Conservation (phyloP, 2,329 filamentous ascomycete species). For the Colletotrichum chlorophyti region DNA sequence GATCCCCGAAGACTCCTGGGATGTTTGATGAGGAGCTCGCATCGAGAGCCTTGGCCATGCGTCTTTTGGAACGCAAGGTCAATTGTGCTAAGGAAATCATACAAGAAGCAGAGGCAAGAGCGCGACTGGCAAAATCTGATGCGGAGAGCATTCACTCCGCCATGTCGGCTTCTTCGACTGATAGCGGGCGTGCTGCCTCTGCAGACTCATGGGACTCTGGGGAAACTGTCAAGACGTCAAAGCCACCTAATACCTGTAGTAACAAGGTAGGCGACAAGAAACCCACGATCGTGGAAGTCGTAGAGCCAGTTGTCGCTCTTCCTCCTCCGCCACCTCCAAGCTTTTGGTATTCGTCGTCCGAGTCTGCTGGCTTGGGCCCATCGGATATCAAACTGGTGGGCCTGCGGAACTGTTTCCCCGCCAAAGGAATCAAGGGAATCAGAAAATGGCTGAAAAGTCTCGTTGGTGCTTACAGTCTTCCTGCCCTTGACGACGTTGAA, state of each 20-base stretch:
- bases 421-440: slow-evolving; percentile 6
- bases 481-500: slow-evolving; percentile 4
- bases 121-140: slow-evolving; percentile 7
- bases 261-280: neutral
- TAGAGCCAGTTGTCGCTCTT: neutral
- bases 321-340: neutral
- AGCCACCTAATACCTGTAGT: neutral
- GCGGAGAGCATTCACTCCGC: slow-evolving; percentile 3
- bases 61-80: neutral
- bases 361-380: neutral
- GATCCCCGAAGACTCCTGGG: slow-evolving; percentile 1
- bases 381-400: slow-evolving; percentile 11
- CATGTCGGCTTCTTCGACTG: neutral
- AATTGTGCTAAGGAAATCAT: neutral
- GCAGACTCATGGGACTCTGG: slow-evolving; percentile 20
- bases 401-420: slow-evolving; percentile 1
- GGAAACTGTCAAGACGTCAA: slow-evolving; percentile 8
- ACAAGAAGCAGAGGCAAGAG: neutral
- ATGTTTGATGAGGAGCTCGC: slow-evolving; percentile 24
- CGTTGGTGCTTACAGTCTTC: slow-evolving; percentile 1
- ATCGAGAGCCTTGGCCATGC: slow-evolving; percentile 17
- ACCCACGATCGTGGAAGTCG: neutral
- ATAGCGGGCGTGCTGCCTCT: neutral
- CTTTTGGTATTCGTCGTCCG: neutral
- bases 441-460: slow-evolving; percentile 10